phyloP scores from a whole-genome alignment of 2,329 filamentous ascomycete genomes.

The Ramichloridium luteum region DNA sequence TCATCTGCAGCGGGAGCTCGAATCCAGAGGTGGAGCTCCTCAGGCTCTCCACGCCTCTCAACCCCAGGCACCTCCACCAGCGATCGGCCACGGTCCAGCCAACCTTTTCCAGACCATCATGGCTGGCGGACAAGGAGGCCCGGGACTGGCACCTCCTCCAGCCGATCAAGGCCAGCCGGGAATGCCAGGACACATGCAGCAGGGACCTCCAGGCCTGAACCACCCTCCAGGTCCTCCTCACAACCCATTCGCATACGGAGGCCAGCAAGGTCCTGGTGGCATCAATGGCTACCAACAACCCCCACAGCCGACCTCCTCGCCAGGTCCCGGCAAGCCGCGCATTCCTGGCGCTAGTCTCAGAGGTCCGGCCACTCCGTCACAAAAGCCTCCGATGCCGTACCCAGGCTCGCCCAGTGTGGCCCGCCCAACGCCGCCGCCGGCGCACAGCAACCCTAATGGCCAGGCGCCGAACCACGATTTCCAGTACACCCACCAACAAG shows the following conservation, averaged over 20 bases:
- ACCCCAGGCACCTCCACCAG: slow-evolving; percentile 62
- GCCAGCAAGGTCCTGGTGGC: slow-evolving; percentile 45
- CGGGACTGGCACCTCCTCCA: slow-evolving; percentile 60
- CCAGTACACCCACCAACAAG: slow-evolving; percentile 23
- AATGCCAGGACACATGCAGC: slow-evolving; percentile 53
- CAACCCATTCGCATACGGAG: slow-evolving; percentile 51
- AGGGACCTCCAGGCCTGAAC: slow-evolving; percentile 57
- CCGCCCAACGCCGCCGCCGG: slow-evolving; percentile 59
- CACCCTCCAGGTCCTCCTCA: slow-evolving; percentile 49
- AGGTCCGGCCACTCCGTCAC: slow-evolving; percentile 78
- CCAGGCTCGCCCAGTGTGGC: slow-evolving; percentile 80
- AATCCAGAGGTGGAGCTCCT: slow-evolving; percentile 51
- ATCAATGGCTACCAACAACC: slow-evolving; percentile 73
- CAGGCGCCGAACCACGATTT: slow-evolving; percentile 17
- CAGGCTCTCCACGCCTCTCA: slow-evolving; percentile 61
- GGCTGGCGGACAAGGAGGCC: slow-evolving; percentile 75
- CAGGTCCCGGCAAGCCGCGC: slow-evolving; percentile 61
- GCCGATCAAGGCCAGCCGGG: slow-evolving; percentile 46
- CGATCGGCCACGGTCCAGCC: slow-evolving; percentile 75
- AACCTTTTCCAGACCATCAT: slow-evolving; percentile 95
- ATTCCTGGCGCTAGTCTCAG: slow-evolving; percentile 16
- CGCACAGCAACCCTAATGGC: slow-evolving; percentile 21
- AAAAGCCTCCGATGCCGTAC: slow-evolving; percentile 78
- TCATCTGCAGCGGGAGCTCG: slow-evolving; percentile 77
- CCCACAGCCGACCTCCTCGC: slow-evolving; percentile 71